Conservation (phyloP, 495 filamentous ascomycete species). For the Penicillium silybi region DNA sequence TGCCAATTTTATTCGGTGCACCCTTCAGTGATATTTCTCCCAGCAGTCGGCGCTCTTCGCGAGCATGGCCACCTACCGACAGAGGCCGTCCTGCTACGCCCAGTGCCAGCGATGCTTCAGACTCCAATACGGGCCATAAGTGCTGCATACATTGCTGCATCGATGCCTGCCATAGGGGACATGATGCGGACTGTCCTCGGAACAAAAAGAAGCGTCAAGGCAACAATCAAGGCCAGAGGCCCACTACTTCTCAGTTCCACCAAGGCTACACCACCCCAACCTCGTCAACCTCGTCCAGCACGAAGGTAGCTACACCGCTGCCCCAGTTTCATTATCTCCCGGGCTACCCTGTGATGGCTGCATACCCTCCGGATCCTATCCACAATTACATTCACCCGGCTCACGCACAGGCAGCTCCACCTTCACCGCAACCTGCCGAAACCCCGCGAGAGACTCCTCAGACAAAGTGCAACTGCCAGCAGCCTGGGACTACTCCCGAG, state of each 20-base stretch:
- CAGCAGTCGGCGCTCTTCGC: background rate
- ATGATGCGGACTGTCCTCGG: background rate
- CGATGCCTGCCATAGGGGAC: background rate
- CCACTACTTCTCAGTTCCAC: background rate
- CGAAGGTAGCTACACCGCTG: background rate
- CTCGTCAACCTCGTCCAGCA: background rate
- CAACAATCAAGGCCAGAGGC: background rate
- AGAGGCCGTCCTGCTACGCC: background rate
- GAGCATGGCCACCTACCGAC: background rate
- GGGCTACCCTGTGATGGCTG: background rate
- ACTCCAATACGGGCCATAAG: background rate
- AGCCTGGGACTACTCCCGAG: background rate
- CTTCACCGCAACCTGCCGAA: background rate
- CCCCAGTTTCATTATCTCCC: background rate
- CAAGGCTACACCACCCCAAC: too few relatives aligned
- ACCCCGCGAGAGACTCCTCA: background rate
- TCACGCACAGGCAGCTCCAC: background rate
- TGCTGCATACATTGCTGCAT: background rate
- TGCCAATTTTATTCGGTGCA: background rate
- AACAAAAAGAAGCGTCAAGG: background rate
- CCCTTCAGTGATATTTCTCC: background rate
- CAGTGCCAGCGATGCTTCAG: background rate
- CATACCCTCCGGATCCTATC: background rate
- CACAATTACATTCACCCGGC: background rate
- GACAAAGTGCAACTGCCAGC: background rate